Conservation (phyloP, 176 grass and related monocot species). For the Sorghum bicolor region Sorghum_bicolor_NCBIv3 NC_012871.2:68635001-68635500, state of each 20-base stretch:
- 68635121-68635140: constrained; percentile 26
- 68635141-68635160: background rate
- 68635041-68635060: constrained; percentile 63
- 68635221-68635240: constrained; percentile 79
- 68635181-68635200: background rate
- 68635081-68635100: constrained; percentile 65
- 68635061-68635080: constrained; percentile 56
- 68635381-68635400: background rate
- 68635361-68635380: background rate
- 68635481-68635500: background rate
- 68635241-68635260: constrained; percentile 80
- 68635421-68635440: constrained; percentile 85
- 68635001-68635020: background rate
- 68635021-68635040: constrained; percentile 29
- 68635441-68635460: constrained; percentile 84
- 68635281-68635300: constrained; percentile 98
- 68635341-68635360: background rate
- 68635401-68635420: constrained; percentile 80
- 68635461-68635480: constrained; percentile 41
- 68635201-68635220: constrained; percentile 86
- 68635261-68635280: constrained; percentile 85
- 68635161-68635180: background rate
- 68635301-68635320: constrained; percentile 13
- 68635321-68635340: background rate
- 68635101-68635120: constrained; percentile 70